phyloP scores from a whole-genome alignment of 2,329 filamentous ascomycete genomes.

The Zopfia rhizophila region DNA sequence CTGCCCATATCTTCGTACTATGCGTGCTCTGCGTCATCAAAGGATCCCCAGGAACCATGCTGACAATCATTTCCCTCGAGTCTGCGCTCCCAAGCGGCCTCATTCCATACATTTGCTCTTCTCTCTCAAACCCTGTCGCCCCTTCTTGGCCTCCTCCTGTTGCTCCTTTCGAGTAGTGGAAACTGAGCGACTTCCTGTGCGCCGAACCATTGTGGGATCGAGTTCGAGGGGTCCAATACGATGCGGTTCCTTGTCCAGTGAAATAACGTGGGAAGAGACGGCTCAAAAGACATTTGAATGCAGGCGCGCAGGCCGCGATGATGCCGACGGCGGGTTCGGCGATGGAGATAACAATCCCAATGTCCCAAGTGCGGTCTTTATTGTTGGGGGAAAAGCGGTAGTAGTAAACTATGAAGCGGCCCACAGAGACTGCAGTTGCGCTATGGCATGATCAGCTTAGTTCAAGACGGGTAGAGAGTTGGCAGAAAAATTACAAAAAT shows the following conservation, averaged over 20 bases:
- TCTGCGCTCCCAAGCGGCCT: slow-evolving; percentile 24
- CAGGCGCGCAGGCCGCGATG: slow-evolving; percentile 64
- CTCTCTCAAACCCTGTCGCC: not conserved
- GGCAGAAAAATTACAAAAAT: not conserved
- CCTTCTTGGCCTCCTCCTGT: slow-evolving; percentile 14
- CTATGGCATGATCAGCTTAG: slow-evolving; percentile 25
- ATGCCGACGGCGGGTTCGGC: slow-evolving; percentile 60
- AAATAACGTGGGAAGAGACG: slow-evolving; percentile 44
- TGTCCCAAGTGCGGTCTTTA: slow-evolving; percentile 45
- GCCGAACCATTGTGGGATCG: slow-evolving; percentile 10
- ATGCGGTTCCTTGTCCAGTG: slow-evolving; percentile 26
- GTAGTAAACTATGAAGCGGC: slow-evolving; percentile 53
- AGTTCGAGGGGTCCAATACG: slow-evolving; percentile 15
- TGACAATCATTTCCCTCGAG: slow-evolving; percentile 23
- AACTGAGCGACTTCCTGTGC: slow-evolving; percentile 13
- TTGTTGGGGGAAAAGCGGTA: slow-evolving; percentile 49
- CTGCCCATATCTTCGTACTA: too few relatives aligned
- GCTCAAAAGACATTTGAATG: slow-evolving; percentile 59
- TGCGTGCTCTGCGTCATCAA: slow-evolving; percentile 21
- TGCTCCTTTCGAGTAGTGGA: slow-evolving; percentile 13
- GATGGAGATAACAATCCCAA: slow-evolving; percentile 50
- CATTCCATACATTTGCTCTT: slow-evolving; percentile 30
- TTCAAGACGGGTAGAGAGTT: slow-evolving; percentile 4
- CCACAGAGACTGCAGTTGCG: slow-evolving; percentile 46
- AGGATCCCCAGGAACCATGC: not conserved